A percentile compares a stretch with the other conserved stretches of the same genome.
phyloP scores from a whole-genome alignment of 106 monocot species.

The Vanilla planifolia region DNA sequence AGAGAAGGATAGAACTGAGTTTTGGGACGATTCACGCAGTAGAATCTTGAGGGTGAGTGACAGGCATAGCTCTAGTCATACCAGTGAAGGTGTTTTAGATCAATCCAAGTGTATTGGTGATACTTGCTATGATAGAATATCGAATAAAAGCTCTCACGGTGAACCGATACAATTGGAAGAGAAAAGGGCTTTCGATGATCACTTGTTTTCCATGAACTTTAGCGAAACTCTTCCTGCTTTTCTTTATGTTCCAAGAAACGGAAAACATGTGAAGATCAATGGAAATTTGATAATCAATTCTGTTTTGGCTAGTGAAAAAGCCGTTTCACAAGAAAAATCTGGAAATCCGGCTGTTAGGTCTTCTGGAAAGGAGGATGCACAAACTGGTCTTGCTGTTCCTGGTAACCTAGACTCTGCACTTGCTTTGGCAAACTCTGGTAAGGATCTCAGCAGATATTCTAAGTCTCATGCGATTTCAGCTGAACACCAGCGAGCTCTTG shows the following conservation, averaged over 20 bases:
- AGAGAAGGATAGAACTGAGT: slow-evolving; percentile 2
- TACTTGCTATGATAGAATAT: slow-evolving; percentile 3
- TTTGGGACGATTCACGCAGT: slow-evolving; percentile 15
- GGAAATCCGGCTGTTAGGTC: slow-evolving; percentile 5
- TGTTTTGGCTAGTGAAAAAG: slow-evolving; percentile 79
- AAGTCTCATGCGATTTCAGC: slow-evolving; percentile 25
- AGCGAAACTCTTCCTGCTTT: slow-evolving; percentile 64
- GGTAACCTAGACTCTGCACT: slow-evolving; percentile 34
- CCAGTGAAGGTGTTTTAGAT: slow-evolving; percentile 9
- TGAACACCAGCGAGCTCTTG: slow-evolving; percentile 32
- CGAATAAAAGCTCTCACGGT: slow-evolving; percentile 15
- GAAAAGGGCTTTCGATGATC: slow-evolving; percentile 7
- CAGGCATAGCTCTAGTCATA: slow-evolving; percentile 14
- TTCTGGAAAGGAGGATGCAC: slow-evolving; percentile 25
- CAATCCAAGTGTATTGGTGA: slow-evolving; percentile 5
- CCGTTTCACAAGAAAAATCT: slow-evolving; percentile 26
- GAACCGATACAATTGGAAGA: background rate
- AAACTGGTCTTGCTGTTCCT: slow-evolving; percentile 54
- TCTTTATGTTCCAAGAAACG: slow-evolving; percentile 87
- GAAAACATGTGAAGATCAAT: slow-evolving; percentile 89
- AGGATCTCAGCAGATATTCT: slow-evolving; percentile 25
- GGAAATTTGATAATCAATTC: slow-evolving; percentile 95
- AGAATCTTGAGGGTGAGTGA: slow-evolving; percentile 38
- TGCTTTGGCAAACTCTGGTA: slow-evolving; percentile 27
- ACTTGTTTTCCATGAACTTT: slow-evolving; percentile 27